Base-by-base conservation (phyloP, 192 early-diverging fungal species). In the Coemansia javaensis region DNA sequence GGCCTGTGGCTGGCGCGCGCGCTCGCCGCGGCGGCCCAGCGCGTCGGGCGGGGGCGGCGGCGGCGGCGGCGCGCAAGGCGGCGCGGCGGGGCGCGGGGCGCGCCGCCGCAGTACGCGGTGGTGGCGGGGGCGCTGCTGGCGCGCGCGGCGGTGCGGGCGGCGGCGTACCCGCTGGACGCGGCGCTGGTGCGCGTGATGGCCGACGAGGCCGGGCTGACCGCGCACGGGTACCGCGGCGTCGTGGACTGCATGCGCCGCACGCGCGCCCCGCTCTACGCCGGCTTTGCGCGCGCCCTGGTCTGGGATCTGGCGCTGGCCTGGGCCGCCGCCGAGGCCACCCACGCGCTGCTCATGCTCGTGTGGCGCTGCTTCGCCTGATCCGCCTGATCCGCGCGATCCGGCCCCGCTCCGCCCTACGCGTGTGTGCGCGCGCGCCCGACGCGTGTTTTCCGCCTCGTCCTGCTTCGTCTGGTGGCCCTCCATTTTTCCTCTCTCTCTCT, bases 151-250 rank as follows among this genome's bases (percentile, higher is more conserved):
- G 35, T 43, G 7, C 31, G 51, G 1, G 38, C 51, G n/a, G n/a
- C 47, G 32, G 6, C 63, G 30, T 71, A 63, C 10, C 67, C 67
- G 5, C 39, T 63, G 15, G 56, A 58, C 43, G 7, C 67, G 14
- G 23, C 63, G 2, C 10, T 59, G 2, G 28, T 71, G 27, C 44
- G 67, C 1, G 47, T 71, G 50, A 42, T 71, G 51, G 67, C 59
- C 2, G 67, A 71, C 22, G 60, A 71, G 51, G 44, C 60, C 1
- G 67, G 59, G n/a, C 39, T 71, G 8, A 41, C 50, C 2, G 40
- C 47, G 0, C 18, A 13, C 17, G 27, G 31, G 40, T 63, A 63
- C 48, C 11, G 32, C 14, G 14, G 45, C 21, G 32, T 47, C 2
- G 6, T 44, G 23, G 47, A 51, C 23, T 71, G 67, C 42, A 28